Conservation (phyloP, 2,329 filamentous ascomycete species). For the Ustulina deusta region DNA sequence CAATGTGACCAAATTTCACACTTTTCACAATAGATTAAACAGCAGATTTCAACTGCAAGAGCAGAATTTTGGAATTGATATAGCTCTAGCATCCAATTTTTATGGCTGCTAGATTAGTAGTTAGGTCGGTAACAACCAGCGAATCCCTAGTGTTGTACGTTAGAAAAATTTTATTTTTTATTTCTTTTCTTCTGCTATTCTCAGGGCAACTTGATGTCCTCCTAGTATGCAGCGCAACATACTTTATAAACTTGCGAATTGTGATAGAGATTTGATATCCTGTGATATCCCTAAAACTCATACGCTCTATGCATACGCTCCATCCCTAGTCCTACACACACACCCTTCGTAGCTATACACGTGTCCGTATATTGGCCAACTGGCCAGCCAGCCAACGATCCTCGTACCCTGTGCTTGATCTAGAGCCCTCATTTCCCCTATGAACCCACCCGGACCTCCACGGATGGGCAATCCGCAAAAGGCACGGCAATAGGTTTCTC, state of each 20-base stretch:
- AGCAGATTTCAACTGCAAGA: neutral
- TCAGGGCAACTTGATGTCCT: too few relatives aligned
- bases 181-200: too few relatives aligned
- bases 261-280: neutral
- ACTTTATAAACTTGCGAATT: neutral
- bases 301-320: neutral
- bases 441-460: conserved; percentile 65
- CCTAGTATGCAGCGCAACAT: too few relatives aligned
- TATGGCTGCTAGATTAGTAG: too few relatives aligned
- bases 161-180: too few relatives aligned
- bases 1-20: neutral
- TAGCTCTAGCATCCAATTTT: neutral
- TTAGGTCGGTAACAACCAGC: too few relatives aligned
- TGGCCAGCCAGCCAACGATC: neutral
- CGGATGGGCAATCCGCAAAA: conserved; percentile 76
- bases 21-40: neutral
- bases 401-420: neutral
- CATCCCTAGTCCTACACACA: neutral
- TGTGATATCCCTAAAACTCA: too few relatives aligned
- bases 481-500: conserved; percentile 81
- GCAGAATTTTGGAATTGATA: neutral
- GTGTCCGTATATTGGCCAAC: neutral
- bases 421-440: conserved; percentile 8
- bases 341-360: neutral
- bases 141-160: too few relatives aligned